Percentiles rank a stretch among this genome's conserved stretches.
Evolutionary conservation across 306 rosid genomes (phyloP).

Genomic region (Quercus ilex): DNA sequence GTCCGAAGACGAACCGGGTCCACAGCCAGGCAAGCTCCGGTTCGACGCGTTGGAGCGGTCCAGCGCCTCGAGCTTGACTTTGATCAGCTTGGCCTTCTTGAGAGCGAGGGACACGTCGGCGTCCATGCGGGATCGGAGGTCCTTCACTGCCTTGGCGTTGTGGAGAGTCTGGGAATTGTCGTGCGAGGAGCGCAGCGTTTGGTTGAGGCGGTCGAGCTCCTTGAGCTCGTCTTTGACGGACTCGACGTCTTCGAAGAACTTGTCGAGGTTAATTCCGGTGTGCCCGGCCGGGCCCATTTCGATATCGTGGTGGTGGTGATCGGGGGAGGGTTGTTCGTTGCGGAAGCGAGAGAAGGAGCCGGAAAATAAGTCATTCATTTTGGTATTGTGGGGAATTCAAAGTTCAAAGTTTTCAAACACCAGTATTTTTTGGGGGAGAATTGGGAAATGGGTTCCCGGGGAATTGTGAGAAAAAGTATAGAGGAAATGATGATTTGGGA

Average conservation of each 20-base stretch:
- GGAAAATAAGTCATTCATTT: conserved; percentile 50
- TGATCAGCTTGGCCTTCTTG: conserved; percentile 82
- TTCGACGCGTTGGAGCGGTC: conserved; percentile 92
- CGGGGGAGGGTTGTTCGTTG: conserved; percentile 48
- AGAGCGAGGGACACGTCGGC: conserved; percentile 66
- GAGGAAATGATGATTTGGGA: too few species aligned
- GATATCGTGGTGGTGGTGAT: conserved; percentile 54
- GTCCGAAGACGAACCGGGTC: conserved; percentile 91
- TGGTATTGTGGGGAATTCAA: too few species aligned
- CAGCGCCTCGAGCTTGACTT: conserved; percentile 77
- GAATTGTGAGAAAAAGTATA: too few species aligned
- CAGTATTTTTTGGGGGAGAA: too few species aligned
- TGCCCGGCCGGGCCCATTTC: conserved; percentile 50
- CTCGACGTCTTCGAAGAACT: conserved; percentile 79
- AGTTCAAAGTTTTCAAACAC: too few species aligned
- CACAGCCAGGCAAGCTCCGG: conserved; percentile 72
- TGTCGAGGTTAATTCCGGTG: conserved; percentile 55
- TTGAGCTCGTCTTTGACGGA: conserved; percentile 74
- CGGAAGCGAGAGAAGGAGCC: conserved; percentile 77
- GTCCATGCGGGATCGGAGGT: conserved; percentile 88
- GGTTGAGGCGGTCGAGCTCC: conserved; percentile 59
- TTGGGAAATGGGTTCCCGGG: too few species aligned
- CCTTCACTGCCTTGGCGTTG: conserved; percentile 73
- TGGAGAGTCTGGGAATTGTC: conserved; percentile 83
- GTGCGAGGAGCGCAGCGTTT: conserved; percentile 44